phyloP scores from a whole-genome alignment of 2,329 filamentous ascomycete species.

The Phoma herbarum region DNA sequence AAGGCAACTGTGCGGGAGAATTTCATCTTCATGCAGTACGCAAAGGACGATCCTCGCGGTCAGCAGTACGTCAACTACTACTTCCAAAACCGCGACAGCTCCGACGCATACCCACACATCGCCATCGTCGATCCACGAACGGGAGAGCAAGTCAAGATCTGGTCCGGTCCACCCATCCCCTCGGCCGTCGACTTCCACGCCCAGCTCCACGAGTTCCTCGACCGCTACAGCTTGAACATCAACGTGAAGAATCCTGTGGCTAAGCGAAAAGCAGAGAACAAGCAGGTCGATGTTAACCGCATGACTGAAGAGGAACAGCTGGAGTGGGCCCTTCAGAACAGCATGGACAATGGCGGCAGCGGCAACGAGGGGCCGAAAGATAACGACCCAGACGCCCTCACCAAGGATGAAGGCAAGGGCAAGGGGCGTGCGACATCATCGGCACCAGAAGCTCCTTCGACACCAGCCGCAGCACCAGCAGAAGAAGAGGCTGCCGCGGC shows the following conservation, averaged over 20 bases:
- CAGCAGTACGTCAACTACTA: slow-evolving; percentile 90
- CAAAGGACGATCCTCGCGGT: slow-evolving; percentile 81
- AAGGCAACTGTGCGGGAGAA: slow-evolving; percentile 85
- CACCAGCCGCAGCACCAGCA: slow-evolving; percentile 16
- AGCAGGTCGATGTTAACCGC: slow-evolving; percentile 77
- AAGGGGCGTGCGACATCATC: slow-evolving; percentile 49
- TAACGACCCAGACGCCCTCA: slow-evolving; percentile 87
- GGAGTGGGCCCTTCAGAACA: slow-evolving; percentile 91
- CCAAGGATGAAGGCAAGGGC: slow-evolving; percentile 69
- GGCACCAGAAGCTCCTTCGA: slow-evolving; percentile 26
- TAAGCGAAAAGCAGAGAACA: slow-evolving; percentile 75
- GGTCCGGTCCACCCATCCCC: slow-evolving; percentile 85
- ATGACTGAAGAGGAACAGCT: slow-evolving; percentile 99
- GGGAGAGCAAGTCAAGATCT: slow-evolving; percentile 95
- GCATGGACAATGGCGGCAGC: slow-evolving; percentile 66
- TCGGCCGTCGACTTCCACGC: slow-evolving; percentile 82
- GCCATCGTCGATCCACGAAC: slow-evolving; percentile 95
- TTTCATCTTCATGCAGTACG: slow-evolving; percentile 95
- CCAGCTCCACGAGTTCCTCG: slow-evolving; percentile 94
- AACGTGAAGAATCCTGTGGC: slow-evolving; percentile 94
- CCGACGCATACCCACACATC: slow-evolving; percentile 94
- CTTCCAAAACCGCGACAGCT: slow-evolving; percentile 78
- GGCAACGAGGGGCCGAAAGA: slow-evolving; percentile 61
- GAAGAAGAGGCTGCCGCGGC: slow-evolving; percentile 42
- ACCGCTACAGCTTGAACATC: slow-evolving; percentile 88